A percentile compares a stretch with the other conserved stretches of the same genome.
phyloP scores from a whole-genome alignment of 108 stramenopile genomes.

The Fistulifera pelliculosa region DNA sequence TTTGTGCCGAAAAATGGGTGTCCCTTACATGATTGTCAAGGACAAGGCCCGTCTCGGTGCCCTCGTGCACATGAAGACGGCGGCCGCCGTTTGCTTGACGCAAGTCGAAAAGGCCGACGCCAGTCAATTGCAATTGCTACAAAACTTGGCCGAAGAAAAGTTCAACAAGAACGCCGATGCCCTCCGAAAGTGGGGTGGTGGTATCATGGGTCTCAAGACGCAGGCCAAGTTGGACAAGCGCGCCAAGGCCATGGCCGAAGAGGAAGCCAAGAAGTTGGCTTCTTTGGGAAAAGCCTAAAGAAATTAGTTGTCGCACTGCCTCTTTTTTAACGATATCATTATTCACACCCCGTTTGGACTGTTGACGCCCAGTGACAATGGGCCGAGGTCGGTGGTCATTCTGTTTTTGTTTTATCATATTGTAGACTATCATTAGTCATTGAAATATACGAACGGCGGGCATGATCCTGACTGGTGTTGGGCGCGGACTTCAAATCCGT shows the following conservation, averaged over 20 bases:
- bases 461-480: slow-evolving; percentile 65
- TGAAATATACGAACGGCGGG: slow-evolving; percentile 15
- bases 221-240: slow-evolving; percentile 97
- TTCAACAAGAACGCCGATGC: slow-evolving; percentile 92
- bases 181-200: slow-evolving; percentile 96
- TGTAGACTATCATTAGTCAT: not conserved
- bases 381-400: slow-evolving; percentile 28
- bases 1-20: slow-evolving; percentile 98
- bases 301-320: no score
- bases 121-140: slow-evolving; percentile 72
- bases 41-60: slow-evolving; percentile 98
- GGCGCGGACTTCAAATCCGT: slow-evolving; percentile 80
- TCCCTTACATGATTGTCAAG: slow-evolving; percentile 99
- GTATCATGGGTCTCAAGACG: slow-evolving; percentile 99
- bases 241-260: slow-evolving; percentile 87
- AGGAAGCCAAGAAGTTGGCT: slow-evolving; percentile 96
- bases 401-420: slow-evolving; percentile 13
- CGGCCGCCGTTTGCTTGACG: slow-evolving; percentile 85
- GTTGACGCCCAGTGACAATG: slow-evolving; percentile 23
- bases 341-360: slow-evolving; percentile 17
- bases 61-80: slow-evolving; percentile 94
- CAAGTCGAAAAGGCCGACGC: slow-evolving; percentile 89
- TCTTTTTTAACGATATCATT: slow-evolving; percentile 3
- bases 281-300: slow-evolving; percentile 66
- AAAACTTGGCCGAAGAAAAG: slow-evolving; percentile 79